Evolutionary conservation across 2,329 filamentous ascomycete species (phyloP).

Genomic region (Talaromyces sp.): DNA sequence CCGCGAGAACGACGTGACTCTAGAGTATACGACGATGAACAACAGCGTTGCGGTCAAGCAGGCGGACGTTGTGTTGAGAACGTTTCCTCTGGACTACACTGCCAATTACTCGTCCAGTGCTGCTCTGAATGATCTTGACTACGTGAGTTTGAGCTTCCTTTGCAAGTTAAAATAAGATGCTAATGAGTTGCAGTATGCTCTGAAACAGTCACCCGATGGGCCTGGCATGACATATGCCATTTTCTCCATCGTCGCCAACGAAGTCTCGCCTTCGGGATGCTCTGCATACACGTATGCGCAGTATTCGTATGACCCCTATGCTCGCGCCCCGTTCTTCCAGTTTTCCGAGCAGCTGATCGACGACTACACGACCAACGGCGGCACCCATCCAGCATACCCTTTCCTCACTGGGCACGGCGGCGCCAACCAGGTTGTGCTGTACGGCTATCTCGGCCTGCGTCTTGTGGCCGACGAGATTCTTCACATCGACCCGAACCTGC

Average conservation of each 20-base stretch:
- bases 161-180: neutral
- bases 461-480: conserved; percentile 55
- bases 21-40: conserved; percentile 64
- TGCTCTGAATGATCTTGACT: conserved; percentile 57
- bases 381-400: conserved; percentile 63
- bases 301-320: conserved; percentile 59
- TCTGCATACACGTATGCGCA: conserved; percentile 64
- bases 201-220: conserved; percentile 62
- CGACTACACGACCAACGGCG: conserved; percentile 55
- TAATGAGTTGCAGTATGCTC: conserved; percentile 50
- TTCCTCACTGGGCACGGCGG: conserved; percentile 69
- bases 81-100: conserved; percentile 59
- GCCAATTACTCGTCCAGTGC: conserved; percentile 48
- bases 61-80: conserved; percentile 63
- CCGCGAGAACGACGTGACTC: conserved; percentile 55
- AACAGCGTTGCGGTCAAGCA: conserved; percentile 63
- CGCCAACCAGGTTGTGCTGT: conserved; percentile 61
- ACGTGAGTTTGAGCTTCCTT: conserved; percentile 35
- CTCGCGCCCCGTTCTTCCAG: conserved; percentile 63
- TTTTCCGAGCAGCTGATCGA: conserved; percentile 66
- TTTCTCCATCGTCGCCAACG: conserved; percentile 62
- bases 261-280: conserved; percentile 62
- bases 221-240: conserved; percentile 71
- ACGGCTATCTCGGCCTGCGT: conserved; percentile 62
- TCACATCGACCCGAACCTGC: conserved; percentile 59